A percentile compares a stretch with the other conserved stretches of the same genome.
Evolutionary conservation across 805 yeast genomes (phyloP).

Genomic region (Saccharomycopsis guyanensis): DNA sequence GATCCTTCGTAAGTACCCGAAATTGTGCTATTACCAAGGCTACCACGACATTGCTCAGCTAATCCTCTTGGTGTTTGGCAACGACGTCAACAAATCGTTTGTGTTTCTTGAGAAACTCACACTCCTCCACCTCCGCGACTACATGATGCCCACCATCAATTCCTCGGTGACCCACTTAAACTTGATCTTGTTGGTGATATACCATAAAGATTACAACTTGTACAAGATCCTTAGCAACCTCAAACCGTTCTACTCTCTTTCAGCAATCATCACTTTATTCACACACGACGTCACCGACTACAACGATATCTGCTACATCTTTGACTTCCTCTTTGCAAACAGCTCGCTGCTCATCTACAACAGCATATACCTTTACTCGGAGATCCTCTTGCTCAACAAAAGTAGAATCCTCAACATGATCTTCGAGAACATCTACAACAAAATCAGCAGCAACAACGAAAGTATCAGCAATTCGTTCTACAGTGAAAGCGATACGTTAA

Average conservation of each 20-base stretch:
- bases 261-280: constrained; percentile 70
- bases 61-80: constrained; percentile 46
- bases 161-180: constrained; percentile 59
- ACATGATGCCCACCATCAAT: constrained; percentile 64
- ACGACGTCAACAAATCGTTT: constrained; percentile 43
- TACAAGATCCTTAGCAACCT: constrained; percentile 33
- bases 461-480: constrained; percentile 6
- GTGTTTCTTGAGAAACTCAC: constrained; percentile 49
- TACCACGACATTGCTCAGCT: constrained; percentile 80
- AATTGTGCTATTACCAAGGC: constrained; percentile 80
- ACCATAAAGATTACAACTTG: constrained; percentile 38
- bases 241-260: constrained; percentile 61
- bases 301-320: constrained; percentile 46
- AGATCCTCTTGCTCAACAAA: constrained; percentile 42
- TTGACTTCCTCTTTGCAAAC: constrained; percentile 60
- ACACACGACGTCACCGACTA: constrained; percentile 58
- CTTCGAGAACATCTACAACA: constrained; percentile 13
- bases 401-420: constrained; percentile 33
- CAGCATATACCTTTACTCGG: constrained; percentile 53
- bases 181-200: constrained; percentile 57
- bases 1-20: constrained; percentile 54
- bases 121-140: constrained; percentile 66
- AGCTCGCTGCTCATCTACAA: constrained; percentile 40
- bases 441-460: not conserved
- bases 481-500: constrained; percentile 18